phyloP scores from a whole-genome alignment of 148 eudicot genomes.

The Pharnaceum exiguum region DNA sequence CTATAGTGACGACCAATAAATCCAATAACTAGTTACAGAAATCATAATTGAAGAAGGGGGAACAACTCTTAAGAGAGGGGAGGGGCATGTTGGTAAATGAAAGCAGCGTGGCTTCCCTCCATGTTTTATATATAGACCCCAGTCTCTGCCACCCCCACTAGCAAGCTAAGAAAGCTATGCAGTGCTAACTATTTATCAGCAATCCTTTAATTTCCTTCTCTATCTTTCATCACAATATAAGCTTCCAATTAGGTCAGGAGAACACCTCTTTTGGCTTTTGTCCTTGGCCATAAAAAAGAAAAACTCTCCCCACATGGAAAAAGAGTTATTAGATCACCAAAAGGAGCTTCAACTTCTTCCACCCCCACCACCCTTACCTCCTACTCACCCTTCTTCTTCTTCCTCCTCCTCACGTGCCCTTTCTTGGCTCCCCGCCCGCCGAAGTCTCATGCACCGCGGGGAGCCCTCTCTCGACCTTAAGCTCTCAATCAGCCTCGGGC shows the following conservation, averaged over 20 bases:
- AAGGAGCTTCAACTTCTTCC: slow-evolving; percentile 78
- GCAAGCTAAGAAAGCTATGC: slow-evolving; percentile 10
- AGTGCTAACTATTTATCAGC: too few relatives aligned
- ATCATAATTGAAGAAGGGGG: too few relatives aligned
- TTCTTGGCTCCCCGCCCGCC: slow-evolving; percentile 4
- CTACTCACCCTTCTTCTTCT: slow-evolving; percentile 16
- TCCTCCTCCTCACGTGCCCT: slow-evolving; percentile 1
- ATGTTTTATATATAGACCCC: slow-evolving; percentile 26
- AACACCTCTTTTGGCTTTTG: slow-evolving; percentile 8
- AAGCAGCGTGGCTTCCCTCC: slow-evolving; percentile 13
- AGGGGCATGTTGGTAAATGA: slow-evolving; percentile 12
- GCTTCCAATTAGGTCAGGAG: slow-evolving; percentile 17
- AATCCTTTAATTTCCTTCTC: slow-evolving; percentile 6
- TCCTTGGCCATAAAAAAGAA: neutral
- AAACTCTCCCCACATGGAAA: slow-evolving; percentile 48
- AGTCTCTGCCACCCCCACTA: slow-evolving; percentile 18
- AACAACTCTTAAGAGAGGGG: slow-evolving; percentile 2
- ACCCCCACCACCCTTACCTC: slow-evolving; percentile 32
- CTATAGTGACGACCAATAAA: too few relatives aligned
- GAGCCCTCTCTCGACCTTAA: slow-evolving; percentile 65
- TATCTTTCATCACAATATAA: neutral
- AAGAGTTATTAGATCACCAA: slow-evolving; percentile 39
- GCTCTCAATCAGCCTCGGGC: slow-evolving; percentile 57
- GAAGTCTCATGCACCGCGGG: neutral
- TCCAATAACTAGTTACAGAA: neutral